Evolutionary conservation across 1,284 basidiomycete genomes (phyloP).

Genomic region (Austroboletus novae-zelandiae): DNA sequence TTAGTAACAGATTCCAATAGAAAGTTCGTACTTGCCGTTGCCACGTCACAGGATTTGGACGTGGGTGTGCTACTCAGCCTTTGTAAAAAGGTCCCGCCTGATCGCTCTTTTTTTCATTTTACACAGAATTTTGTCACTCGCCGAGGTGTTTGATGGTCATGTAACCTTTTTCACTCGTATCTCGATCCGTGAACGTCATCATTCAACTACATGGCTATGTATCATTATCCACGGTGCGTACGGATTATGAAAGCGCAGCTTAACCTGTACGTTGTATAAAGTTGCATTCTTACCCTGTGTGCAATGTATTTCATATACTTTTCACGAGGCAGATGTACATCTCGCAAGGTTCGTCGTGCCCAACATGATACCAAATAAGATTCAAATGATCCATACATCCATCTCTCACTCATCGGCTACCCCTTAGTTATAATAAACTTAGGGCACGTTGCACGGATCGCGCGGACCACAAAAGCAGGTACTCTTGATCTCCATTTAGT

Average conservation of each 20-base stretch:
- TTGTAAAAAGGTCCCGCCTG: background rate
- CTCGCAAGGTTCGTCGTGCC: background rate
- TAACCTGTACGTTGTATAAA: background rate
- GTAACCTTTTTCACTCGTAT: background rate
- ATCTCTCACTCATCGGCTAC: no score
- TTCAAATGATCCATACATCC: no score
- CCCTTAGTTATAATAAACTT: no score
- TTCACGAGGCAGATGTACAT: background rate
- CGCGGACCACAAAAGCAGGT: no score
- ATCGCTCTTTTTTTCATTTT: background rate
- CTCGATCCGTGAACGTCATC: background rate
- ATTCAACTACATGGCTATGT: background rate
- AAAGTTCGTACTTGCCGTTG: constrained; percentile 85
- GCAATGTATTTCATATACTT: background rate
- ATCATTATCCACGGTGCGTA: background rate
- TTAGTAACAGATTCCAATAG: constrained; percentile 78
- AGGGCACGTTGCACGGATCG: no score
- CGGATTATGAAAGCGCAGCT: background rate
- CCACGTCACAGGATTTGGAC: constrained; percentile 77
- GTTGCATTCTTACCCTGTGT: background rate
- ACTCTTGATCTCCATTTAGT: no score
- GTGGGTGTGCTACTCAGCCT: constrained; percentile 33
- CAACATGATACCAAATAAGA: no score
- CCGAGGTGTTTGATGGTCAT: constrained; percentile 39
- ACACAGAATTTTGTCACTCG: constrained; percentile 54